Conservation (phyloP, 306 rosid species). For the Quillaja saponaria region DNA sequence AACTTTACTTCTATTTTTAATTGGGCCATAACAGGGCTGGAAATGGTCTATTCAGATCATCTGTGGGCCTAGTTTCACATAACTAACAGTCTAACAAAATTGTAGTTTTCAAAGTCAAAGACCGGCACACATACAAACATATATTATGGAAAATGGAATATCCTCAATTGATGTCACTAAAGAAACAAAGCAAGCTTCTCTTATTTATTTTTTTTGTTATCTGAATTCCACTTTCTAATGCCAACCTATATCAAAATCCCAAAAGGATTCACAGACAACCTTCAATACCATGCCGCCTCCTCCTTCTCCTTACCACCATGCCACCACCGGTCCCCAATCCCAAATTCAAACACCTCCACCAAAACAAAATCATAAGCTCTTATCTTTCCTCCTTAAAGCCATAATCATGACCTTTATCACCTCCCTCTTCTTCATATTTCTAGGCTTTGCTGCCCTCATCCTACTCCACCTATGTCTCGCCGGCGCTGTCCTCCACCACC, state of each 20-base stretch:
- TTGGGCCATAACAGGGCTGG: no score
- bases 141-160: no score
- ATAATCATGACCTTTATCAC: constrained; percentile 70
- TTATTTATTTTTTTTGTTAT: no score
- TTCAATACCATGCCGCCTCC: constrained; percentile 26
- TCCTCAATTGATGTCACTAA: no score
- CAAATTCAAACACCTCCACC: constrained; percentile 27
- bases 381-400: constrained; percentile 68
- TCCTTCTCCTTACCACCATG: constrained; percentile 8
- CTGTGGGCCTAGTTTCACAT: no score
- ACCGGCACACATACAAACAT: no score
- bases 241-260: background rate
- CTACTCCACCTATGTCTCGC: constrained; percentile 65
- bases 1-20: no score
- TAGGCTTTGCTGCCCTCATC: constrained; percentile 67
- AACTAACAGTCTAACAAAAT: no score
- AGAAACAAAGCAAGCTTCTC: no score
- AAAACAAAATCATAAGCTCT: constrained; percentile 55
- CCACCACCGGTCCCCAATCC: constrained; percentile 19
- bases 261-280: background rate
- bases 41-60: no score
- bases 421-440: constrained; percentile 76
- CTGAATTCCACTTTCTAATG: no score
- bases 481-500: constrained; percentile 63
- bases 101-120: no score